Conservation (phyloP, 352 stramenopile genomes). For the Phytophthora pseudosyringae region DNA sequence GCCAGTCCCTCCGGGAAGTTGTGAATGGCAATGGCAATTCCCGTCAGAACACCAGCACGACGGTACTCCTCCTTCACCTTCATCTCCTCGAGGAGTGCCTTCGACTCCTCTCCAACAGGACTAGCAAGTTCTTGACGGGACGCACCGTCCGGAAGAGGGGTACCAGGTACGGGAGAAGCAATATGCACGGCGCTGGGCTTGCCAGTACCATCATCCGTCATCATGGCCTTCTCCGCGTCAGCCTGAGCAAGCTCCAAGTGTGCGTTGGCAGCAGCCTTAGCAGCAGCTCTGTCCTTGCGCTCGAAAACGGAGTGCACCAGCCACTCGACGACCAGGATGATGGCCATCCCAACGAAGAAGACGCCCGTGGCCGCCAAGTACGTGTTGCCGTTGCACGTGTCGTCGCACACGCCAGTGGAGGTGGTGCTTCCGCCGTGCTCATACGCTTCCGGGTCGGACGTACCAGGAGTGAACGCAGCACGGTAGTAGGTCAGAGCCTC, state of each 20-base stretch:
- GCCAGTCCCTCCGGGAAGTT: slow-evolving; percentile 98
- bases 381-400: slow-evolving; percentile 62
- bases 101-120: slow-evolving; percentile 26
- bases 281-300: slow-evolving; percentile 22
- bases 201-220: slow-evolving; percentile 16
- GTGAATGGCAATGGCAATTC: slow-evolving; percentile 95
- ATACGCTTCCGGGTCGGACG: slow-evolving; percentile 65
- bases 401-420: slow-evolving; percentile 54
- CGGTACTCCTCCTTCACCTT: slow-evolving; percentile 60
- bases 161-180: slow-evolving; percentile 30
- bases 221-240: slow-evolving; percentile 21
- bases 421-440: slow-evolving; percentile 52
- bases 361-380: slow-evolving; percentile 59
- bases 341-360: slow-evolving; percentile 65
- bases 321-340: slow-evolving; percentile 74
- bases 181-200: slow-evolving; percentile 35
- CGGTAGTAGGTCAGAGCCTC: slow-evolving; percentile 65
- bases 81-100: slow-evolving; percentile 26
- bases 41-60: slow-evolving; percentile 91
- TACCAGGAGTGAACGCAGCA: slow-evolving; percentile 56
- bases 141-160: slow-evolving; percentile 31
- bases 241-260: slow-evolving; percentile 19
- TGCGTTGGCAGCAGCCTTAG: slow-evolving; percentile 11
- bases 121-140: slow-evolving; percentile 29
- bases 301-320: slow-evolving; percentile 61